Percentiles rank a stretch among this genome's conserved stretches.
These are phyloP conservation scores for Trichoderma pleuroti DNA, from an alignment of 2,329 filamentous ascomycete genomes.

Conservation along the genomic window DNA sequence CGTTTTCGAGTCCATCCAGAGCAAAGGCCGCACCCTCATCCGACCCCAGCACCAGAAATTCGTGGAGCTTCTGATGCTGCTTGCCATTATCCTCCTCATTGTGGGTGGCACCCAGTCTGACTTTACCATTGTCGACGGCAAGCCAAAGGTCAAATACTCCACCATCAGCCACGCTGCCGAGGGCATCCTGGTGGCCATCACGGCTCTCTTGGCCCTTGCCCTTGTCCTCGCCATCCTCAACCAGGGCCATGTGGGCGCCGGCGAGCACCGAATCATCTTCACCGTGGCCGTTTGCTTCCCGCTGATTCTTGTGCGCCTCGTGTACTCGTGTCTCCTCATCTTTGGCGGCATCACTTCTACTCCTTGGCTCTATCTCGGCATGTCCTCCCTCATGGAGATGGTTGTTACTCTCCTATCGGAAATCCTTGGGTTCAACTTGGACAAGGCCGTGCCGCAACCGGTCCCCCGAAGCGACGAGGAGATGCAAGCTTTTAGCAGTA, in stretches of 20 bases:
- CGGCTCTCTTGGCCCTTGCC: conserved; percentile 41
- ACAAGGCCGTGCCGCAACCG: conserved; percentile 22
- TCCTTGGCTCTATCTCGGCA: conserved; percentile 32
- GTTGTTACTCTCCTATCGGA: conserved; percentile 32
- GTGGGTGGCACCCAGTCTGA: conserved; percentile 31
- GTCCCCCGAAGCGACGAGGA: conserved; percentile 18
- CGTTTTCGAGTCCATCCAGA: conserved; percentile 47
- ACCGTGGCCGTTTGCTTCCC: conserved; percentile 35
- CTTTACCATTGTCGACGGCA: conserved; percentile 24
- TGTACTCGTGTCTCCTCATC: conserved; percentile 31
- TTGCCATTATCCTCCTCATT: conserved; percentile 36
- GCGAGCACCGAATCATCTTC: conserved; percentile 55
- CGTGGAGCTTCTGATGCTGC: conserved; percentile 41
- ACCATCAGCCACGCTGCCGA: conserved; percentile 28
- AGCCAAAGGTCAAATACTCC: conserved; percentile 29
- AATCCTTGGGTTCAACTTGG: conserved; percentile 30
- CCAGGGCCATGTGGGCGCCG: conserved; percentile 39
- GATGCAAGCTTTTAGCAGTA: conserved; percentile 9
- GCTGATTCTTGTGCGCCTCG: conserved; percentile 33
- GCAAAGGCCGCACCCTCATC: conserved; percentile 31
- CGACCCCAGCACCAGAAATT: conserved; percentile 32
- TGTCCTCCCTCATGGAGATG: conserved; percentile 35
- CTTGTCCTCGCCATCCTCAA: conserved; percentile 39
- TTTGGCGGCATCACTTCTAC: conserved; percentile 28
- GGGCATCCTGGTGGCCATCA: conserved; percentile 34